phyloP scores from a whole-genome alignment of 164 flowering plant genomes.

The Berberis vulgaris region DNA sequence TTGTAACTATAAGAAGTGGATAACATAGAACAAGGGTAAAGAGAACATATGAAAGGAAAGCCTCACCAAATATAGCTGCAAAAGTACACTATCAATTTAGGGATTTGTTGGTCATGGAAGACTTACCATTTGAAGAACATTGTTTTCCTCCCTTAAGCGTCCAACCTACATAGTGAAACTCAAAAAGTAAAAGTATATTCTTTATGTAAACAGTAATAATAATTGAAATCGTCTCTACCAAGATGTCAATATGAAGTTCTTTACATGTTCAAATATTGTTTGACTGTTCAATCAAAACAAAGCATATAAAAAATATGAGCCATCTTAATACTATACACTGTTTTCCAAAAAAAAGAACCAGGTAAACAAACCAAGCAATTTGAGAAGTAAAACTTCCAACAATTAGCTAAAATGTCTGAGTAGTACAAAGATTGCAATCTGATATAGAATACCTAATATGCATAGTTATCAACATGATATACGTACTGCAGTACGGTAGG shows the following conservation, averaged over 20 bases:
- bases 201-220: not conserved
- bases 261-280: too few species aligned
- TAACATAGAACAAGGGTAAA: too few species aligned
- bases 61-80: not conserved
- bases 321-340: too few species aligned
- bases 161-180: slow-evolving; percentile 41
- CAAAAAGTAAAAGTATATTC: slow-evolving; percentile 8
- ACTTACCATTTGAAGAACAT: slow-evolving; percentile 74
- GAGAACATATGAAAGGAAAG: not conserved
- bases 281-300: too few species aligned
- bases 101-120: not conserved
- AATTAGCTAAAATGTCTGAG: not conserved
- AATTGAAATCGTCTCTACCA: not conserved
- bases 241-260: not conserved
- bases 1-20: too few species aligned
- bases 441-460: not conserved
- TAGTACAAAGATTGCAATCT: not conserved
- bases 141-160: slow-evolving; percentile 51
- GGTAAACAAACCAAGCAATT: too few species aligned
- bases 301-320: too few species aligned
- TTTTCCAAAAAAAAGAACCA: too few species aligned
- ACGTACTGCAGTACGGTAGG: too few species aligned
- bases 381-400: not conserved
- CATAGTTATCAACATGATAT: too few species aligned
- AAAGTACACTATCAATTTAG: not conserved